A percentile compares a stretch with the other conserved stretches of the same genome.
Conservation (phyloP, 495 filamentous ascomycete species). For the Gamarada debralockiae region DNA sequence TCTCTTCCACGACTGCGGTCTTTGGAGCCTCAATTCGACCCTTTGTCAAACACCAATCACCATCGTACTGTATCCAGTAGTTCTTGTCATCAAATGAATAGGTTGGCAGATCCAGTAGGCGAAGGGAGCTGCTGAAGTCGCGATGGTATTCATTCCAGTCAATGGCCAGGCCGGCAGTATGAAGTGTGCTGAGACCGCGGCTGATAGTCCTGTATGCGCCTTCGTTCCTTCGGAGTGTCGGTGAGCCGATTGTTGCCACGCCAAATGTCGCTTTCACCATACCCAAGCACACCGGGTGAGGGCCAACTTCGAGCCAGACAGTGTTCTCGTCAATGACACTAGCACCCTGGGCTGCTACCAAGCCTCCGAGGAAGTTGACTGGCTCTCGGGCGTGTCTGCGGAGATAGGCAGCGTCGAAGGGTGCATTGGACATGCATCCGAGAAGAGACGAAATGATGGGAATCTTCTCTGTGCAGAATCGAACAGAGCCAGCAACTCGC, state of each 20-base stretch:
- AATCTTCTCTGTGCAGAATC: conserved; percentile 57
- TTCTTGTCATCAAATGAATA: conserved; percentile 80
- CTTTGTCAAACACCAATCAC: conserved; percentile 67
- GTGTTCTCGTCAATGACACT: conserved; percentile 50
- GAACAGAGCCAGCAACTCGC: conserved; percentile 48
- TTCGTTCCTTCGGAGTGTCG: conserved; percentile 50
- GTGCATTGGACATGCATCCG: conserved; percentile 52
- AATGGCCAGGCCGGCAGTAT: conserved; percentile 62
- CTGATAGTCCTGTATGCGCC: conserved; percentile 63
- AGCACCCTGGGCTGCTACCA: conserved; percentile 50
- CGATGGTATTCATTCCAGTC: conserved; percentile 78
- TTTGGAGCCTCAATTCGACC: conserved; percentile 52
- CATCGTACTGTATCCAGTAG: conserved; percentile 77
- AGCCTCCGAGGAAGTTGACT: conserved; percentile 67
- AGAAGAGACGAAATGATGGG: conserved; percentile 70
- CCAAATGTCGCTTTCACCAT: conserved; percentile 70
- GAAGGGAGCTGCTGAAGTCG: conserved; percentile 57
- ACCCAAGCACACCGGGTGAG: conserved; percentile 63
- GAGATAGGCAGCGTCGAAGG: conserved; percentile 59
- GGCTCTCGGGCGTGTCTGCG: conserved; percentile 62
- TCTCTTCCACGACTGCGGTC: conserved; percentile 47
- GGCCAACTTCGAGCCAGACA: conserved; percentile 64
- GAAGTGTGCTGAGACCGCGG: conserved; percentile 54
- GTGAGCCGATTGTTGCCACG: conserved; percentile 46
- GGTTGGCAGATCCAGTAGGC: conserved; percentile 63